Base-by-base conservation (phyloP, 805 yeast species). In the Pichia cabralensis region DNA sequence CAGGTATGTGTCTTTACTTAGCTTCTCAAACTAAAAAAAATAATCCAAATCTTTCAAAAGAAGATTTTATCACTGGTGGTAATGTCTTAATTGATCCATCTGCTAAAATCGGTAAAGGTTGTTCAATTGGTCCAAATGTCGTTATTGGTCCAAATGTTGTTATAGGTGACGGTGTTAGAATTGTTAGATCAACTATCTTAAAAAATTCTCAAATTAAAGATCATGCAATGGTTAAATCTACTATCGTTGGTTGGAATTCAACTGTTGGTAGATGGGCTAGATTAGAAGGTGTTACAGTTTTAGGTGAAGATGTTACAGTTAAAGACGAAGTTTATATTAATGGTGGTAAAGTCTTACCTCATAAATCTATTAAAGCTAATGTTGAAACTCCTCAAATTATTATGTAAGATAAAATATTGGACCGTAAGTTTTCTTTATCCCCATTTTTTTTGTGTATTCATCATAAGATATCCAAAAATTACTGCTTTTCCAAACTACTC, bases 321-420 rank as follows among this genome's bases (percentile, higher is more conserved):
- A 85, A 89, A 71, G 96, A 92, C 61, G 99, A 89, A 73, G 75
- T 92, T 61, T 92, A 92, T 74, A 94, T 92, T 55, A 92, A 92
- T 66, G 99, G 99, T 65, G 99, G 96, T 67, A 86, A 92, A 64
- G 96, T 92, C 48, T 77, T 92, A 60, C 99, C 99, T 50, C 98
- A 92, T 77, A 92, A 92, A 74, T 72, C 95, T 43, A 89, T 92
- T 63, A 80, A 95, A 46, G 74, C 86, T 48, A 92, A 92, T 62
- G 95, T 92, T 62, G 97, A 94, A 75, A 78, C 81, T 65, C 97
- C 95, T 60, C 81, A 95, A 55, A 92, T 92, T 71, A 92, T 92
- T 67, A 92, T 92, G 99, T 92, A 73, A 73, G 34, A 18, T 27
- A 21, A 18, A 14, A 11, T 19, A 10, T 18, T 33, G 9, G 17